Evolutionary conservation across 257 asterid genomes (phyloP), one percentile per base, ranked within the genome.

Genomic region (Penstemon newberryi): DNA sequence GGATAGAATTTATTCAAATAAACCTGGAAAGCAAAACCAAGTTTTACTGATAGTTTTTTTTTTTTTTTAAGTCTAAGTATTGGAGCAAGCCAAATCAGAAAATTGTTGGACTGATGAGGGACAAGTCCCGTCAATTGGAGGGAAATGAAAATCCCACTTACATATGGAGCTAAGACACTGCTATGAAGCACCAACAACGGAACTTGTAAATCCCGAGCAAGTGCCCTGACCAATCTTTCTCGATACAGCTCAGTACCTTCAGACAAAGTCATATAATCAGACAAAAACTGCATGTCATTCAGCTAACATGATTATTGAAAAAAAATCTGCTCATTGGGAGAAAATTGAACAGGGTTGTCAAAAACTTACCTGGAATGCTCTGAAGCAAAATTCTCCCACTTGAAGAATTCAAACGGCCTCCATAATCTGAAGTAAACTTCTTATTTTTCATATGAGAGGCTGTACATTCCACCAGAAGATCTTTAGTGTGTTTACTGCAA

Each of bases 231-330:
- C 85, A 94, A 60, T 87, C 99, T 87, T 80, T 94, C 97, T 66
- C 96, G 89, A 72, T 91, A 94, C 56, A 94, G 95, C 86, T 94
- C 96, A 67, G 88, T 87, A 69, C 99, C 99, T 94, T 81, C 69
- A 76, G 52, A 73, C 70, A 74, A 72, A 67, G 74, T 13, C 33
- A 55, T 9, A 56, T 59, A 56, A 70, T 66, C 63, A 80, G 63
- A 66, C 37, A 63, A 39, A 67, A 57, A 50, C 45, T 43, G 44
- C 46, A 53, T 61, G 36, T 4, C 52, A 58, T 54, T 64, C 40
- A 37, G 43, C 37, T 38, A 49, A 51, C 63, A 67, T 49, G 45
- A 49, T 70, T 42, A 13, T 51, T 33, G 52, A 57, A n/a, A 12
- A 49, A 49, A 65, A 8, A 6, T 52, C 58, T 12, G 60, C 61